phyloP scores from a whole-genome alignment of 176 grass and related monocot genomes.

The Bolboschoenus planiculmis region DNA sequence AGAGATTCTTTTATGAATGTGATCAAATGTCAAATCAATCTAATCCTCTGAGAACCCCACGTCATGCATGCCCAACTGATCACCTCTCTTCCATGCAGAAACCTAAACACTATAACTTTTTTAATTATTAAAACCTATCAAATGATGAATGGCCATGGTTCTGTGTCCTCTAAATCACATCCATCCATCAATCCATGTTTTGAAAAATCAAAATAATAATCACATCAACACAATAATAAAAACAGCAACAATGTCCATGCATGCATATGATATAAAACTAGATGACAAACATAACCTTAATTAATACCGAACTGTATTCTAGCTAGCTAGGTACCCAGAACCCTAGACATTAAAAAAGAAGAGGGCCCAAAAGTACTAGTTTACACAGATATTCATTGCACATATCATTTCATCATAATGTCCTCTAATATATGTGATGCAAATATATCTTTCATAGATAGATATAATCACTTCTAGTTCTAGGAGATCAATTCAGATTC shows the following conservation, averaged over 20 bases:
- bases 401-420: slow-evolving; percentile 16
- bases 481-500: slow-evolving; percentile 35
- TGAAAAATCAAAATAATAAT: slow-evolving; percentile 16
- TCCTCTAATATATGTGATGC: background rate
- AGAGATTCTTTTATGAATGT: background rate
- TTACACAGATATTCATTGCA: slow-evolving; percentile 19
- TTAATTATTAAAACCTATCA: slow-evolving; percentile 42
- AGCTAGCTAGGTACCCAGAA: slow-evolving; percentile 11
- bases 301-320: slow-evolving; percentile 1
- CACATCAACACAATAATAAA: slow-evolving; percentile 19
- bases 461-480: slow-evolving; percentile 19
- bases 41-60: slow-evolving; percentile 25
- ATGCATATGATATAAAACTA: slow-evolving; percentile 13
- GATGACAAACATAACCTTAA: slow-evolving; percentile 14
- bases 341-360: slow-evolving; percentile 20
- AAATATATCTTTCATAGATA: background rate
- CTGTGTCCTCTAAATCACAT: slow-evolving; percentile 43
- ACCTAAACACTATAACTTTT: slow-evolving; percentile 4
- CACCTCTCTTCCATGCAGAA: slow-evolving; percentile 1
- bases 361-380: slow-evolving; percentile 17
- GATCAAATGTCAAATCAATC: slow-evolving; percentile 50
- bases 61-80: slow-evolving; percentile 30
- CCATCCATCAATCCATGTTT: slow-evolving; percentile 31
- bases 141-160: slow-evolving; percentile 24
- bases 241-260: background rate